Evolutionary conservation across 306 rosid species (phyloP), one percentile per base, ranked within the genome.

Genomic region (Citrullus colocynthis): DNA sequence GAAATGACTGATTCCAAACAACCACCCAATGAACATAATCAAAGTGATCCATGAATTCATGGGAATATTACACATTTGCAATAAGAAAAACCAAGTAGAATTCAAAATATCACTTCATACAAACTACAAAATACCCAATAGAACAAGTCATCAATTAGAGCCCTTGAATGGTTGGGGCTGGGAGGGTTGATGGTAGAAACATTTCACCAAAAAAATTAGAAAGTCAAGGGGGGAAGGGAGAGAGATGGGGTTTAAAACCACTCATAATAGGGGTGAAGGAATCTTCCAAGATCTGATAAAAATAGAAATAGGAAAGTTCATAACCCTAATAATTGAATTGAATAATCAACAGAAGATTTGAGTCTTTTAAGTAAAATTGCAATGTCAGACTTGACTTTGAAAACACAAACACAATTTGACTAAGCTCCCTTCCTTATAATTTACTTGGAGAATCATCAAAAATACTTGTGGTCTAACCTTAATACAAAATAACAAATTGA

Each of bases 401-500:
- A 71, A 71, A 71, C 76, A 70, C 39, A 69, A 69, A 66, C 54
- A 21, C 58, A 48, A 45, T 51, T 48, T 48, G 76, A 45, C 77
- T 73, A 73, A 73, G 7, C 77, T 51, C 44, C 61, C 76, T 24
- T 71, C 58, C 78, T 52, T 74, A 74, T 74, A 74, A 74, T 54
- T 74, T 51, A 74, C 78, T 74, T 52, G 78, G 78, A 74, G 59
- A 74, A 18, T 30, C 24, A 32, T 28, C 7, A 54, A 74, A 52
- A 74, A 32, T 8, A 74, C 49, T 44, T 74, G 78, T 74, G 78
- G 59, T 74, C 78, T 52, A 74, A 74, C 42, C 48, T 74, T 49
- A 54, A 52, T 74, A 74, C 62, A 79, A 58, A 56, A 78, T 78
- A 54, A 78, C n/a, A 9, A 76, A 81, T 76, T 77, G 57, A 74